Evolutionary conservation across 495 filamentous ascomycete species (phyloP), one percentile per base, ranked within the genome.

Genomic region (Talaromyces trachyspermus): DNA sequence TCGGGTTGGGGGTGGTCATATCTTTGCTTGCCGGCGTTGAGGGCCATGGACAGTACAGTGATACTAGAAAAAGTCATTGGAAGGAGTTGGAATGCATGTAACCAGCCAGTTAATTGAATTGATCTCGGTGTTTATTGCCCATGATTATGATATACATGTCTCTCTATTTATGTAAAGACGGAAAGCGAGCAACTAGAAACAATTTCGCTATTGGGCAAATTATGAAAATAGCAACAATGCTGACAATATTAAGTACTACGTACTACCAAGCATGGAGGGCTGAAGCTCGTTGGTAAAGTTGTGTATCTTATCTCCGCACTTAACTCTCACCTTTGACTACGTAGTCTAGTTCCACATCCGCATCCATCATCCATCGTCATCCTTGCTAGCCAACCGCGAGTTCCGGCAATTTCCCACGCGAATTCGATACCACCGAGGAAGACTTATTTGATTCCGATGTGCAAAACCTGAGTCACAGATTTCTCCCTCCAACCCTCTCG

Each of bases 21-120:
- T 15, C 12, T n/a, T 30, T 43, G 10, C 18, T 29, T 10, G 19
- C 12, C 20, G 44, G 44, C 37, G 44, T 37, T 46, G 43, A 26
- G 43, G 32, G 18, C 1, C 12, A 46, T 36, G 44, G 32, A 33
- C 24, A 42, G 23, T 4, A 26, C 43, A 20, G 20, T 30, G 27
- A 36, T 15, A 45, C 23, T 32, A 37, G 12, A 1, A 42, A 46
- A 46, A 46, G 43, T 46, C 44, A 46, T 46, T 17, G 44, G 30
- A 46, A 15, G 44, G 44, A 46, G 44, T 46, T 46, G 20, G 10
- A 26, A n/a, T 47, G 40, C 32, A 44, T 43, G 30, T 45, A 51
- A 19, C 27, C 27, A 51, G 23, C 9, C 18, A 24, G 39, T 10
- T 43, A 19, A 38, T 38, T n/a, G n/a, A n/a, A n/a, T n/a, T n/a